These are phyloP conservation scores for Spergularia marina DNA, from an alignment of 148 eudicot genomes.

Conservation along the genomic window DNA sequence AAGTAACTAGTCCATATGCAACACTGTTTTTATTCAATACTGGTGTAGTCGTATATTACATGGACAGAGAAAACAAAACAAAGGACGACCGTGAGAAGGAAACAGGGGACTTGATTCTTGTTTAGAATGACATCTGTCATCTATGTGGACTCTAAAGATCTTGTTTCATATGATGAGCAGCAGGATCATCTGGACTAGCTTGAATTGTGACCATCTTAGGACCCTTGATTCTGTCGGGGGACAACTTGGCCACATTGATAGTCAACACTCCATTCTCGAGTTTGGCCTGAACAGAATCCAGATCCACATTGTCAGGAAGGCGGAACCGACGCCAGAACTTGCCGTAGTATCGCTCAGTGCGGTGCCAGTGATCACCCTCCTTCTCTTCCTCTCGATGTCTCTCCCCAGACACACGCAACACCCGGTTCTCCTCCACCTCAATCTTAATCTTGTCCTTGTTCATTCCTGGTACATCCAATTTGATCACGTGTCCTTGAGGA, in stretches of 20 bases:
- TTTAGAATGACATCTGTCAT: too few species aligned
- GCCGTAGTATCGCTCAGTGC: conserved; percentile 32
- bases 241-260: conserved; percentile 24
- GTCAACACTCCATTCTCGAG: conserved; percentile 38
- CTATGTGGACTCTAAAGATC: conserved; percentile 9
- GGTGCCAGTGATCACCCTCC: conserved; percentile 39
- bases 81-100: too few species aligned
- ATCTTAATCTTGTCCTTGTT: conserved; percentile 40
- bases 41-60: too few species aligned
- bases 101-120: too few species aligned
- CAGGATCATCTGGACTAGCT: background rate
- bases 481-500: conserved; percentile 35
- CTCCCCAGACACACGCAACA: conserved; percentile 40
- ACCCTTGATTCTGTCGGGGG: conserved; percentile 28
- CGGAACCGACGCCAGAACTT: conserved; percentile 37
- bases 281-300: conserved; percentile 32
- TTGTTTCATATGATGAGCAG: conserved; percentile 6
- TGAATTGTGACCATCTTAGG: conserved; percentile 31
- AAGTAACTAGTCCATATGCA: too few species aligned
- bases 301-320: conserved; percentile 36
- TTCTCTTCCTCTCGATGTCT: conserved; percentile 38
- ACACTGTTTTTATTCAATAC: too few species aligned
- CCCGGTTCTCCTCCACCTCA: conserved; percentile 41
- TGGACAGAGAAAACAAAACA: too few species aligned
- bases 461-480: conserved; percentile 38